These are phyloP conservation scores for Gillenia trifoliata DNA, from an alignment of 306 rosid genomes.

Conservation along the genomic window DNA sequence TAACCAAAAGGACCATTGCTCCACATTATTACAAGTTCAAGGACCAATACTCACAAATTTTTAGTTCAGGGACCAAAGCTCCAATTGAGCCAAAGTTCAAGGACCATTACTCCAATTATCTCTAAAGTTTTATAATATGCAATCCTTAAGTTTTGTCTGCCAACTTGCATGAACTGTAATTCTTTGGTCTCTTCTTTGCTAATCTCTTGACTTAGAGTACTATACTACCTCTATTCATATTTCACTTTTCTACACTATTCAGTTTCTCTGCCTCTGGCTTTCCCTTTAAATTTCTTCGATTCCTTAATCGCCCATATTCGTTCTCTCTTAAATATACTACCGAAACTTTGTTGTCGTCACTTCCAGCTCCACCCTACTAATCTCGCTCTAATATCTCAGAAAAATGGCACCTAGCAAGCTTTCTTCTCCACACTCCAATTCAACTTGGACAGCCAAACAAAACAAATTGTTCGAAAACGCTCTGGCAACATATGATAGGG, in stretches of 20 bases:
- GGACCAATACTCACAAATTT: too few relatives aligned
- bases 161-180: conserved; percentile 24
- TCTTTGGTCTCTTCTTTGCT: conserved; percentile 22
- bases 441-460: conserved; percentile 52
- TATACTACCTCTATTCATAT: conserved; percentile 19
- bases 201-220: conserved; percentile 22
- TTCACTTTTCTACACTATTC: conserved; percentile 21
- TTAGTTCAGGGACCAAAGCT: too few relatives aligned
- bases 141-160: conserved; percentile 12
- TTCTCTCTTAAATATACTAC: conserved; percentile 14
- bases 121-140: conserved; percentile 11
- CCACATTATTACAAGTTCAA: too few relatives aligned
- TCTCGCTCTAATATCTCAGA: conserved; percentile 13
- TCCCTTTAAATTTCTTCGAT: neutral
- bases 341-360: neutral
- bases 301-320: conserved; percentile 19
- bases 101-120: too few relatives aligned
- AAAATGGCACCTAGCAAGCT: conserved; percentile 39
- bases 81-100: too few relatives aligned
- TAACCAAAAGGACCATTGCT: too few relatives aligned
- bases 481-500: conserved; percentile 56
- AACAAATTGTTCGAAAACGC: conserved; percentile 60
- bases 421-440: conserved; percentile 23
- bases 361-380: conserved; percentile 13
- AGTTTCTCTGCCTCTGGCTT: neutral